Base-by-base conservation (phyloP, 345 rosid species). In the Hypericum perforatum region DNA sequence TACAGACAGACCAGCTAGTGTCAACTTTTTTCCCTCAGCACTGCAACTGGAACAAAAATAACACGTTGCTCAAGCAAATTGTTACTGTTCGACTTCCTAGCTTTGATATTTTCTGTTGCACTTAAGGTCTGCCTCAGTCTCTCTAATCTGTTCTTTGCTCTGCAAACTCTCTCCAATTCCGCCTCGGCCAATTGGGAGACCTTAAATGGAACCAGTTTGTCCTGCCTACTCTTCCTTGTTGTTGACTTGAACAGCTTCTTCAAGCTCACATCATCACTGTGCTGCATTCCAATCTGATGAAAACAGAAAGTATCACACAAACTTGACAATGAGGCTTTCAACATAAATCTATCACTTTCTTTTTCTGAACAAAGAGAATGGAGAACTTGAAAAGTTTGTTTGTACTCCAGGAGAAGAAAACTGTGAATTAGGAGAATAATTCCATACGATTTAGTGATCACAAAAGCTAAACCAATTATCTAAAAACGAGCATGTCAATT, bases 1-100 rank as follows among this genome's bases (percentile, higher is more conserved):
- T 9, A 44, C n/a, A 16, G 45, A 41, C 36, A 38, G 11, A 16
- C 29, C 55, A 42, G 29, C 40, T 46, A 32, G 14, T 16, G 55
- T 46, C 69, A 76, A 41, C 11, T 42, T 52, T 76, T 82, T 65
- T 85, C 95, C 67, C 57, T 77, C 60, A 88, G 57, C 68, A 75
- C 82, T 41, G 89, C 94, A 54, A 68, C 51, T 6, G 95, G 98
- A 54, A 92, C 78, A 76, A 74, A 88, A 45, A 82, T 57, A 54
- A 85, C 72, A 39, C 74, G 58, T 15, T 84, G 75, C 48, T 75
- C 69, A 48, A 55, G 70, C 11, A 50, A 9, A 37, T 56, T 45
- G 43, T 46, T 49, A 63, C 51, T 61, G 13, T 59, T 66, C 4
- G 69, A 65, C 66, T 63, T 82, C 60, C 74, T 82, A 37, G 56